Conservation (phyloP, 257 asterid genomes). For the Asclepias syriaca region DNA sequence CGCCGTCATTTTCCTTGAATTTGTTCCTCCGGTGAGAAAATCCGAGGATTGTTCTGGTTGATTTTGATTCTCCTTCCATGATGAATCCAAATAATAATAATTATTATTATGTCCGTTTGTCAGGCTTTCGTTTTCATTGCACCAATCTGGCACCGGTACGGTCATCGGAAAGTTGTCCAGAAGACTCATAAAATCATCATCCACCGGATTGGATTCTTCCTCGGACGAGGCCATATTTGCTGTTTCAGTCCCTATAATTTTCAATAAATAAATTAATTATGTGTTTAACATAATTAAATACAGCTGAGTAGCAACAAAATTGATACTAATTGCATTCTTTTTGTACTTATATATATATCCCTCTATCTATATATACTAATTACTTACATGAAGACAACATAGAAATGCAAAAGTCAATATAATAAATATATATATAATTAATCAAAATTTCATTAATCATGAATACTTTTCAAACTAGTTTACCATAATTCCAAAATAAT, state of each 20-base stretch:
- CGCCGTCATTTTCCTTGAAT: background rate
- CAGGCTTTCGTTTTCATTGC: slow-evolving; percentile 14
- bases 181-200: slow-evolving; percentile 50
- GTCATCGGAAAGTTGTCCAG: slow-evolving; percentile 52
- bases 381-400: background rate
- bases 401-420: background rate
- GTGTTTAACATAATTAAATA: background rate
- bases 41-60: background rate
- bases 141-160: slow-evolving; percentile 53
- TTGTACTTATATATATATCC: background rate
- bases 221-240: slow-evolving; percentile 10
- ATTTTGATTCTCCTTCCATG: slow-evolving; percentile 6
- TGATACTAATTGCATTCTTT: background rate
- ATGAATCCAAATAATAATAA: background rate
- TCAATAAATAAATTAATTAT: background rate
- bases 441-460: background rate
- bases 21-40: background rate
- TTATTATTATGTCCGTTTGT: background rate
- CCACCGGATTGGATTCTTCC: slow-evolving; percentile 26
- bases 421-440: background rate
- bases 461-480: background rate
- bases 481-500: too few species aligned
- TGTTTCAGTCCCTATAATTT: slow-evolving; percentile 5
- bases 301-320: too few species aligned
- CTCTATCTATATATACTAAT: too few species aligned